Base-by-base conservation (phyloP, 2,329 filamentous ascomycete genomes). In the Periconia sp. region DNA sequence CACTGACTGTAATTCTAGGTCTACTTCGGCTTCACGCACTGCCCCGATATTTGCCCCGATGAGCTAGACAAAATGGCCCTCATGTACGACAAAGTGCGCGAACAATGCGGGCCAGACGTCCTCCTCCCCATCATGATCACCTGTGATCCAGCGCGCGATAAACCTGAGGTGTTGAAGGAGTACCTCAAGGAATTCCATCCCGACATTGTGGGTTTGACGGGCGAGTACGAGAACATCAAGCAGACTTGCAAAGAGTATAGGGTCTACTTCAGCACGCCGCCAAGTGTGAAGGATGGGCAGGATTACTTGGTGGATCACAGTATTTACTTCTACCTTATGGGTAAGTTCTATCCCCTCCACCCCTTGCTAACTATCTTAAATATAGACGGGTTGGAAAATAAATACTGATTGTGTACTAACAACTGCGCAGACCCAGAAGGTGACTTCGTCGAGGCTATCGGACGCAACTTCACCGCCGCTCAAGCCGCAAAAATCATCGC, bases 291-390 rank as follows among this genome's bases (percentile, higher is more conserved):
- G 80, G 89, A 92, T 1, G 94, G 93, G 1, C 90, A 97, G 80
- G 94, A 99, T 75, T 99, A 99, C 73, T 76, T 99, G 65, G 94
- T 99, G 13, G 94, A 99, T 74, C 94, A 99, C 79, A 97, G 92
- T 75, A 99, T 99, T 64, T 99, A 99, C 81, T 99, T 99, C 69
- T 99, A 99, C 75, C 78, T 99, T 63, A 99, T 99, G 94, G 84
- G 84, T 86, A 72, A 74, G 82, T 77, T 30, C 33, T 6, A 11
- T 37, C 11, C 33, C 13, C 15, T 37, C 15, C 3, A 14, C 15
- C 23, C 23, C 23, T 27, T 8, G 23, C 23, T 14, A 23, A 2
- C 15, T 30, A 23, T 31, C 18, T 33, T 2, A 10, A 18, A 19
- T 15, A 6, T 35, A 9, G 15, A 20, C 14, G 7, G 23, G 33